Percentiles rank a stretch among this genome's conserved stretches.
These are phyloP conservation scores for Bifiguratus adelaidae DNA, from an alignment of 192 early-diverging fungal genomes.

Conservation along the genomic window DNA sequence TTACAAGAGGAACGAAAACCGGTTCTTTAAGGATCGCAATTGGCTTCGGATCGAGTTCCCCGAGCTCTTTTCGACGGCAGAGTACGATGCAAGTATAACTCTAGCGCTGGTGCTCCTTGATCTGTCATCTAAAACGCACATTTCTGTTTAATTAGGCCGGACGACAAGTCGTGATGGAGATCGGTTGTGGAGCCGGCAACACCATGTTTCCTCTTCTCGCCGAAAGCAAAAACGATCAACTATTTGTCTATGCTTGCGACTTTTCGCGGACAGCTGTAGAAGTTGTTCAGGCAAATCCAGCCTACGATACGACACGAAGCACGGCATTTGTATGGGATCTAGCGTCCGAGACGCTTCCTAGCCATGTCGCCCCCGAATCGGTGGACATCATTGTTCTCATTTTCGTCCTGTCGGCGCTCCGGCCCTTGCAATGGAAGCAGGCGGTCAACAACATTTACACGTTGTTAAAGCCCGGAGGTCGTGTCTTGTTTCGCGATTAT, in stretches of 20 bases:
- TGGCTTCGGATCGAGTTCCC: constrained; percentile 94
- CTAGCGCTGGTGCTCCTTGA: background rate
- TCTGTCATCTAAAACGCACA: background rate
- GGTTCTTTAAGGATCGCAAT: constrained; percentile 96
- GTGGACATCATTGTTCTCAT: constrained; percentile 90
- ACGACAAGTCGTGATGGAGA: constrained; percentile 66
- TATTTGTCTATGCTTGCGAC: constrained; percentile 91
- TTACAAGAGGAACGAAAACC: constrained; percentile 73
- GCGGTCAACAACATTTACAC: constrained; percentile 75
- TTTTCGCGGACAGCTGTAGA: constrained; percentile 84
- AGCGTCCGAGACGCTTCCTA: constrained; percentile 54
- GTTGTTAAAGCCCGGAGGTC: constrained; percentile 82
- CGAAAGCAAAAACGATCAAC: constrained; percentile 56
- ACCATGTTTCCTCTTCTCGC: constrained; percentile 88
- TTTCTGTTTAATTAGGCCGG: constrained; percentile 22
- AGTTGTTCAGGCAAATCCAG: constrained; percentile 74
- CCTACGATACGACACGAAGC: constrained; percentile 60
- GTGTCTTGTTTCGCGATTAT: constrained; percentile 89
- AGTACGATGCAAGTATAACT: constrained; percentile 22
- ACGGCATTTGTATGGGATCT: constrained; percentile 96
- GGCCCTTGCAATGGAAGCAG: constrained; percentile 72
- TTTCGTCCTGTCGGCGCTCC: constrained; percentile 91
- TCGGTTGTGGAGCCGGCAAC: constrained; percentile 97
- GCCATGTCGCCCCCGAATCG: constrained; percentile 62
- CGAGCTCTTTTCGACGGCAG: constrained; percentile 56